A percentile compares a stretch with the other conserved stretches of the same genome.
phyloP scores from a whole-genome alignment of 192 early-diverging fungal species.

The Diversispora epigaea region DNA sequence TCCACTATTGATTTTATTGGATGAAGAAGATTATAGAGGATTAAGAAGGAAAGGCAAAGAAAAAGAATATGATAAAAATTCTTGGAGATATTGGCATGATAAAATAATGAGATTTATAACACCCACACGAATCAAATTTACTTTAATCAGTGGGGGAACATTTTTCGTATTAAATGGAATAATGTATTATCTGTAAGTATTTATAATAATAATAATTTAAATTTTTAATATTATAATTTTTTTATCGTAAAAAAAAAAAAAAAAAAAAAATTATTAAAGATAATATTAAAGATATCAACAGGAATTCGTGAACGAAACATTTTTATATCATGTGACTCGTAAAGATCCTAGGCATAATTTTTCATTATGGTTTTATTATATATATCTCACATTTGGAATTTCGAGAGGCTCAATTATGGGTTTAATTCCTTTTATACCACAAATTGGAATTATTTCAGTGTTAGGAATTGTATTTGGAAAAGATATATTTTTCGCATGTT shows the following conservation, averaged over 20 bases:
- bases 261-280: background rate
- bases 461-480: slow-evolving; percentile 72
- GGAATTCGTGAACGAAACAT: slow-evolving; percentile 89
- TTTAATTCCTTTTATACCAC: slow-evolving; percentile 83
- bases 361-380: slow-evolving; percentile 93
- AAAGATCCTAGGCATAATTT: slow-evolving; percentile 99
- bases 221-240: no score
- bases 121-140: slow-evolving; percentile 60
- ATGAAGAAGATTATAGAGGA: slow-evolving; percentile 41
- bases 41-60: slow-evolving; percentile 35
- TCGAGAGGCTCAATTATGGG: slow-evolving; percentile 53
- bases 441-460: slow-evolving; percentile 62
- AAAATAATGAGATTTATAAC: slow-evolving; percentile 47
- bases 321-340: slow-evolving; percentile 90
- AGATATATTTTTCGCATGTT: slow-evolving; percentile 86
- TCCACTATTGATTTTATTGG: slow-evolving; percentile 72
- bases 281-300: slow-evolving; percentile 63
- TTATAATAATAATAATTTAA: no score
- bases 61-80: background rate
- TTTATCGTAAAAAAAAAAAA: background rate
- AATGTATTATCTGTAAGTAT: slow-evolving; percentile 69
- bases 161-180: slow-evolving; percentile 63
- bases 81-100: slow-evolving; percentile 16
- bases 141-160: slow-evolving; percentile 55
- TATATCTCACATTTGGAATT: slow-evolving; percentile 75